Conservation (phyloP, 2,329 filamentous ascomycete genomes). For the Xylaria sp. region DNA sequence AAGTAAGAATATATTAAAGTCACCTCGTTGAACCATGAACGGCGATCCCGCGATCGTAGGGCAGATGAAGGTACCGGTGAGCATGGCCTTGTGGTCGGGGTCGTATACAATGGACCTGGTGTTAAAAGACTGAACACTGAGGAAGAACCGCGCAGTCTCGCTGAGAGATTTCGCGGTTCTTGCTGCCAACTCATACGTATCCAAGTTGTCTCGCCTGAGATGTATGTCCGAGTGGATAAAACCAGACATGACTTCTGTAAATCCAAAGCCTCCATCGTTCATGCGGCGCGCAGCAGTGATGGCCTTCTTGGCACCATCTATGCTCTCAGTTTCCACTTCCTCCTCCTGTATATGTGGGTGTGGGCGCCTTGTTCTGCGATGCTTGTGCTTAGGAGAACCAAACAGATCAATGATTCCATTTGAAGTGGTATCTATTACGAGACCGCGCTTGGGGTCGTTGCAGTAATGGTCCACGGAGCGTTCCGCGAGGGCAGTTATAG, state of each 20-base stretch:
- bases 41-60: slow-evolving; percentile 58
- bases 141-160: slow-evolving; percentile 60
- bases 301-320: slow-evolving; percentile 41
- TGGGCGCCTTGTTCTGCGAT: slow-evolving; percentile 23
- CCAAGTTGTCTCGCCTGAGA: slow-evolving; percentile 47
- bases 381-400: slow-evolving; percentile 49
- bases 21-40: slow-evolving; percentile 61
- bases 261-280: slow-evolving; percentile 56
- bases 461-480: slow-evolving; percentile 58
- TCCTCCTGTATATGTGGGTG: slow-evolving; percentile 31
- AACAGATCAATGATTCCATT: slow-evolving; percentile 59
- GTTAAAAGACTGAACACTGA: slow-evolving; percentile 60
- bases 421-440: slow-evolving; percentile 49
- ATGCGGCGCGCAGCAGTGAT: slow-evolving; percentile 48
- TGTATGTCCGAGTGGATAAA: slow-evolving; percentile 54
- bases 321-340: slow-evolving; percentile 40
- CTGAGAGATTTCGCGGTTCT: slow-evolving; percentile 56
- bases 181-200: slow-evolving; percentile 57
- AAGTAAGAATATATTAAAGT: slow-evolving; percentile 59
- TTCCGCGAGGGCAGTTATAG: slow-evolving; percentile 70
- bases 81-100: slow-evolving; percentile 52
- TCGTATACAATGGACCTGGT: slow-evolving; percentile 50
- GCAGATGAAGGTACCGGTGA: slow-evolving; percentile 63
- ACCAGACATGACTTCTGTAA: slow-evolving; percentile 67
- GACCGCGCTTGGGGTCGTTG: slow-evolving; percentile 37